A percentile compares a stretch with the other conserved stretches of the same genome.
Evolutionary conservation across 192 early-diverging fungal genomes (phyloP).

Genomic region (Coemansia erecta): DNA sequence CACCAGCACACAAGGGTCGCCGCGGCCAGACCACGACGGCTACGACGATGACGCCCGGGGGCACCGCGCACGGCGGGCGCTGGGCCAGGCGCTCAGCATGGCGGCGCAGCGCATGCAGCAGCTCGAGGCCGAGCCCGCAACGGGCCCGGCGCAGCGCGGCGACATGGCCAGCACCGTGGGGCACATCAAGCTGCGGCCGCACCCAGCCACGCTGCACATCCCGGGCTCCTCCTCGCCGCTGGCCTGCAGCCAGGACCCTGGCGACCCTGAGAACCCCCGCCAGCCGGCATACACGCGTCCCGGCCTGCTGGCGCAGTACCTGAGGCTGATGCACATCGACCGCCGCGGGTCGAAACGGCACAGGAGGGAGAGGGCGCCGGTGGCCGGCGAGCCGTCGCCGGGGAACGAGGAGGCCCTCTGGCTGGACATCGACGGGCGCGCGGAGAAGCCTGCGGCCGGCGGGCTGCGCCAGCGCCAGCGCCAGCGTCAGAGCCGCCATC

Average conservation of each 20-base stretch:
- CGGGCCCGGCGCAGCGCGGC: neutral
- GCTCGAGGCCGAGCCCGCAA: constrained; percentile 23
- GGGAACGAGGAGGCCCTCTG: neutral
- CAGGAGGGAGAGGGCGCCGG: neutral
- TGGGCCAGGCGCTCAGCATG: constrained; percentile 20
- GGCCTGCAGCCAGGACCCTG: neutral
- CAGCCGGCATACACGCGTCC: constrained; percentile 7
- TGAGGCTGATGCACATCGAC: constrained; percentile 38
- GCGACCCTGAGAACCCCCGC: neutral
- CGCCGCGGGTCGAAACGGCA: neutral
- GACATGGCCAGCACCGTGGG: constrained; percentile 32
- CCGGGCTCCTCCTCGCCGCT: constrained; percentile 2
- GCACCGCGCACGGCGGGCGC: neutral
- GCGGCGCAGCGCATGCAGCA: constrained; percentile 33
- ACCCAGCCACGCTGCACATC: constrained; percentile 16
- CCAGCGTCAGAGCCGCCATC: neutral
- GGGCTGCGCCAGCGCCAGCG: neutral
- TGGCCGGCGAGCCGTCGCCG: neutral
- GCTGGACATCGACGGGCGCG: constrained; percentile 5
- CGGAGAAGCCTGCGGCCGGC: too few species aligned
- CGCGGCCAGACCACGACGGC: too few species aligned
- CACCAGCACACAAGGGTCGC: too few species aligned
- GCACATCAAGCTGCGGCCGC: constrained; percentile 37
- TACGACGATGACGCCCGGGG: too few species aligned
- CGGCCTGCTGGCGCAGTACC: constrained; percentile 37